Evolutionary conservation across 352 stramenopile genomes (phyloP).

Genomic region (Thalassiosira ordinaria): DNA sequence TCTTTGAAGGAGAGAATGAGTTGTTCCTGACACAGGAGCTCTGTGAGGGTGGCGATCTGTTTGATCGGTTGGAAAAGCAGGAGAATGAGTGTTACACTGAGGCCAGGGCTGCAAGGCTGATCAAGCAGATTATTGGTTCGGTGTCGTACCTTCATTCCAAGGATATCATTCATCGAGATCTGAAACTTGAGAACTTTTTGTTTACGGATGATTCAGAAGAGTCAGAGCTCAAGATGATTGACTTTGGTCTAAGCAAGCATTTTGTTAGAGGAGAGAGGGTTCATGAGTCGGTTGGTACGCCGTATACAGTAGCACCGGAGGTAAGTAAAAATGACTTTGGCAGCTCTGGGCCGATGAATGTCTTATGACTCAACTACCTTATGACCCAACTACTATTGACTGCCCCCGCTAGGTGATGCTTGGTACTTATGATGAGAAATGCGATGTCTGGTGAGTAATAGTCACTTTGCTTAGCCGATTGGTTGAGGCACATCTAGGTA

Average conservation of each 20-base stretch:
- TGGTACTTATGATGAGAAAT: slow-evolving; percentile 70
- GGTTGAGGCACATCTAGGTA: slow-evolving; percentile 49
- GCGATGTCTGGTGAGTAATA: slow-evolving; percentile 64
- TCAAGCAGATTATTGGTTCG: slow-evolving; percentile 96
- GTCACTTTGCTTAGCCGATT: neutral
- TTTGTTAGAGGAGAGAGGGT: slow-evolving; percentile 84
- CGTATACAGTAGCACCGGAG: slow-evolving; percentile 90
- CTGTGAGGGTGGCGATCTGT: slow-evolving; percentile 94
- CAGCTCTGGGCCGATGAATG: too few relatives aligned
- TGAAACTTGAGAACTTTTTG: slow-evolving; percentile 97
- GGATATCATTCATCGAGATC: slow-evolving; percentile 95
- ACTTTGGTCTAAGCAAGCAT: slow-evolving; percentile 93
- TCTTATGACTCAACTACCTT: too few relatives aligned
- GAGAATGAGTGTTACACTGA: slow-evolving; percentile 95
- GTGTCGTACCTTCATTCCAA: slow-evolving; percentile 97
- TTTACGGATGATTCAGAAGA: slow-evolving; percentile 90
- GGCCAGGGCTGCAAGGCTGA: slow-evolving; percentile 91
- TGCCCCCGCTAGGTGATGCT: too few relatives aligned
- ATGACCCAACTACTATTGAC: too few relatives aligned
- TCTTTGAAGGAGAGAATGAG: slow-evolving; percentile 92
- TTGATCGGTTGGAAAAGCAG: slow-evolving; percentile 87
- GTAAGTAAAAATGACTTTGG: too few relatives aligned
- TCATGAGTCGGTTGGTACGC: slow-evolving; percentile 96
- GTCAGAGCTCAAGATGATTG: slow-evolving; percentile 97
- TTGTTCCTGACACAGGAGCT: slow-evolving; percentile 98